Evolutionary conservation across 331 rosid species (phyloP).

Genomic region (Malus hybrid): DNA sequence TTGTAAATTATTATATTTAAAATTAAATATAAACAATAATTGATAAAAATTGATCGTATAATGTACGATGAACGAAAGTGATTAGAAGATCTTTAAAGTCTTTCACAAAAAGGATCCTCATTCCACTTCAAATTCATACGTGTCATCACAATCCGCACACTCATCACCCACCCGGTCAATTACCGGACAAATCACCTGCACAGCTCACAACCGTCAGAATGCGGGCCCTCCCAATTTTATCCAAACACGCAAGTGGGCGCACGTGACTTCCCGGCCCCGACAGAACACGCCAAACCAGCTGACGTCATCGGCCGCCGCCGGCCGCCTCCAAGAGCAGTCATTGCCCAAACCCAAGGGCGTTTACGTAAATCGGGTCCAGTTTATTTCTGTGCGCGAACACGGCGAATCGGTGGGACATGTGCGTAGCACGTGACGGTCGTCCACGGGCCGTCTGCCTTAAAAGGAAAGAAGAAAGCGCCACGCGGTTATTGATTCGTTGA

Average conservation of each 20-base stretch:
- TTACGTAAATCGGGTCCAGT: not conserved
- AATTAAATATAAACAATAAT: too few relatives aligned
- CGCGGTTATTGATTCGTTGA: not conserved
- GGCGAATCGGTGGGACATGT: constrained; percentile 14
- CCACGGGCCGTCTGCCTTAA: not conserved
- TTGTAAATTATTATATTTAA: too few relatives aligned
- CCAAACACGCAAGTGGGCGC: constrained; percentile 27
- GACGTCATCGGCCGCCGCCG: constrained; percentile 11
- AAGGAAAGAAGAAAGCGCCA: not conserved
- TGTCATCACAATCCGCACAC: too few relatives aligned
- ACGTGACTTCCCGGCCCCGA: constrained; percentile 1
- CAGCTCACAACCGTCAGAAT: constrained; percentile 35
- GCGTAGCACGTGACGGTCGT: constrained; percentile 25
- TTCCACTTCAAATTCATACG: too few relatives aligned
- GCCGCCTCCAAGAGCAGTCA: constrained; percentile 4
- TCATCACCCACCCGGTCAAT: too few relatives aligned
- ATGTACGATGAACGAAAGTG: fast-evolving
- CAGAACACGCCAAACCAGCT: constrained; percentile 13
- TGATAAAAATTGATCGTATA: fast-evolving
- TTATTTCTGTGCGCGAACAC: constrained; percentile 7
- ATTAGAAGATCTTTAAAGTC: fast-evolving
- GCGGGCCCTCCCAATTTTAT: constrained; percentile 50
- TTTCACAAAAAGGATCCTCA: too few relatives aligned
- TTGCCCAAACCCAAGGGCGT: not conserved
- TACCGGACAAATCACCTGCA: too few relatives aligned